Conservation (phyloP, 202 grass and related monocot genomes). For the Thinopyrum obtusiflorum region DNA sequence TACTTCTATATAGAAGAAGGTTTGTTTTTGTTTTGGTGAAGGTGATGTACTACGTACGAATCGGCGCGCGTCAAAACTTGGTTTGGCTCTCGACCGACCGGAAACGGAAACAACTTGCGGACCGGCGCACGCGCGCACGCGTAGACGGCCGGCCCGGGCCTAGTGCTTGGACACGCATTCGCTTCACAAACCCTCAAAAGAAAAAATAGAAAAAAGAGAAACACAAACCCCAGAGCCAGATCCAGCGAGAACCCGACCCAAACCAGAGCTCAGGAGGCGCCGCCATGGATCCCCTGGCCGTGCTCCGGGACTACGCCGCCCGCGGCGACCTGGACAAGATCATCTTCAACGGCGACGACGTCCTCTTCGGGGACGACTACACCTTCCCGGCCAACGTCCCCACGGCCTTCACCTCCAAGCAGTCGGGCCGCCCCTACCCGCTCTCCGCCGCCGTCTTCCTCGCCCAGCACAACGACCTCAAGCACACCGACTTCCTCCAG, state of each 20-base stretch:
- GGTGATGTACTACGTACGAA: no score
- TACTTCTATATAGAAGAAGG: no score
- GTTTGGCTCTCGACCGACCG: no score
- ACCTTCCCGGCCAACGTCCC: slow-evolving; percentile 51
- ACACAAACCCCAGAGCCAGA: not conserved
- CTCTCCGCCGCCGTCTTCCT: slow-evolving; percentile 90
- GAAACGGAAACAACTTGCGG: no score
- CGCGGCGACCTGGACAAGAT: slow-evolving; percentile 73
- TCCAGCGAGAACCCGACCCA: not conserved
- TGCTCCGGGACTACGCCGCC: slow-evolving; percentile 78
- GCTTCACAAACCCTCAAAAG: no score
- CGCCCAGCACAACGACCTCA: slow-evolving; percentile 76
- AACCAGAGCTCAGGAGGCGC: not conserved
- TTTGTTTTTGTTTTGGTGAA: no score
- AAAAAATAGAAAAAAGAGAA: not conserved
- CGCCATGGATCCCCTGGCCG: slow-evolving; percentile 77
- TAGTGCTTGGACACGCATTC: no score
- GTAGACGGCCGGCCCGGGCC: no score
- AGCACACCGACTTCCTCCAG: slow-evolving; percentile 94
- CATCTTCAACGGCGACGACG: slow-evolving; percentile 59
- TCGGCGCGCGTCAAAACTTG: no score
- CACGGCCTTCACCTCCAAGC: slow-evolving; percentile 85
- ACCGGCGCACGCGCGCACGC: no score
- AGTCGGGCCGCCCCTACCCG: slow-evolving; percentile 61
- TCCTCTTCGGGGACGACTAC: slow-evolving; percentile 83